Conservation (phyloP, 208 protist genomes). For the Acanthamoeba royreba region DNA sequence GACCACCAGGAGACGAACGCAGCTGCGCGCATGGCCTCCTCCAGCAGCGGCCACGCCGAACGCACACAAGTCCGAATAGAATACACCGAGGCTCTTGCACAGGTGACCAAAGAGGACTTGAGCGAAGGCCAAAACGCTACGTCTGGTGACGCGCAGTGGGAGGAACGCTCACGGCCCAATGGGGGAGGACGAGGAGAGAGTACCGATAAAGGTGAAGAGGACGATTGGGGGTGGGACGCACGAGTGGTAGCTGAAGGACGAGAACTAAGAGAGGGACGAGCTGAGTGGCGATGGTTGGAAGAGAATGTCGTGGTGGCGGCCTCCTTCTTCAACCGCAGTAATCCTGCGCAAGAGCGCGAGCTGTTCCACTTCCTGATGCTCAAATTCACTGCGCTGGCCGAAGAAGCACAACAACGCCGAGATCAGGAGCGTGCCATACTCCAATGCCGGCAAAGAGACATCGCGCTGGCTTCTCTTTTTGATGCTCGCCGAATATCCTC, state of each 20-base stretch:
- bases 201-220: too few species aligned
- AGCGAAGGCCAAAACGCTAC: too few species aligned
- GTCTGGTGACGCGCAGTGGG: too few species aligned
- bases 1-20: too few species aligned
- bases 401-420: neutral
- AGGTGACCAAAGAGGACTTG: too few species aligned
- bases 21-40: too few species aligned
- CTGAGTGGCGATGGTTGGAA: neutral
- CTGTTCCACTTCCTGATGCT: neutral
- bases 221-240: neutral
- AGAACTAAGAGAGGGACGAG: neutral
- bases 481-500: neutral
- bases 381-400: neutral
- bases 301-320: neutral
- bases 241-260: neutral
- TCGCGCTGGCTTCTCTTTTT: neutral
- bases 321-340: slow-evolving; percentile 1
- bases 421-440: neutral
- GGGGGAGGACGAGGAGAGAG: too few species aligned
- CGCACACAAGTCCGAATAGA: too few species aligned
- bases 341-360: neutral
- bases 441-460: neutral
- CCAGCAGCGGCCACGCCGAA: too few species aligned
- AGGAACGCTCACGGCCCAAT: too few species aligned
- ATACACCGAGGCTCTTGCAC: too few species aligned